Base-by-base conservation (phyloP, 805 yeast genomes). In the Cyberlindnera misumaiensis region DNA sequence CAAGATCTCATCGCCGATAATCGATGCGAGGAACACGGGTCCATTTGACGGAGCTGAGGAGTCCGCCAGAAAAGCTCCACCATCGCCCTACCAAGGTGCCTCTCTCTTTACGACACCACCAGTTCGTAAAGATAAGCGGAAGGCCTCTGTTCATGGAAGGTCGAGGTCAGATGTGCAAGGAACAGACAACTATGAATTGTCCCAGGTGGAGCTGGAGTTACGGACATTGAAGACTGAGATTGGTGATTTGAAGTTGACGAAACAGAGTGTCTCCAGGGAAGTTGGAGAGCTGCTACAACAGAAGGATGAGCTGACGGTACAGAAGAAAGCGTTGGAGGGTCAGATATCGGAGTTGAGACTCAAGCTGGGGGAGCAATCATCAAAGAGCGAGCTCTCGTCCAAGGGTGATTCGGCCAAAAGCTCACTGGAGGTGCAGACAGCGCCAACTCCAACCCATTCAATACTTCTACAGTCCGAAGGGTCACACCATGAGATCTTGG, bases 201-300 rank as follows among this genome's bases (percentile, higher is more conserved):
- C 42, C 5, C 49, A 45, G n/a, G 42, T 56, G 41, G 62, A 62
- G 44, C 40, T 72, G 44, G 51, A 61, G 17, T 45, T 73, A 38
- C 62, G 69, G 36, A 52, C 60, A n/a, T 39, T 73, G 40, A 70
- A 65, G 36, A 48, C 57, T 28, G 71, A 67, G 43, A 48, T 78
- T 11, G 53, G 59, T 12, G 58, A 57, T 30, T 66, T 71, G 43
- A 64, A 67, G 28, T 53, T 65, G 2, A 60, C 65, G 2, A 75
- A 72, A 45, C 65, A 69, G 3, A 56, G 56, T 5, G 46, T 80
- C 27, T 41, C 63, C 15, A 64, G 61, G 31, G 87, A 82, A 29
- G 66, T 83, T 11, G 70, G 66, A 34, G 69, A 62, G 14, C 61
- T 87, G 44, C 67, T 61, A 24, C 43, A 49, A 1, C 70, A 71